Percentiles rank a stretch among this genome's conserved stretches.
Conservation (phyloP, 139 green algal species). For the Desmodesmus armatus region DNA sequence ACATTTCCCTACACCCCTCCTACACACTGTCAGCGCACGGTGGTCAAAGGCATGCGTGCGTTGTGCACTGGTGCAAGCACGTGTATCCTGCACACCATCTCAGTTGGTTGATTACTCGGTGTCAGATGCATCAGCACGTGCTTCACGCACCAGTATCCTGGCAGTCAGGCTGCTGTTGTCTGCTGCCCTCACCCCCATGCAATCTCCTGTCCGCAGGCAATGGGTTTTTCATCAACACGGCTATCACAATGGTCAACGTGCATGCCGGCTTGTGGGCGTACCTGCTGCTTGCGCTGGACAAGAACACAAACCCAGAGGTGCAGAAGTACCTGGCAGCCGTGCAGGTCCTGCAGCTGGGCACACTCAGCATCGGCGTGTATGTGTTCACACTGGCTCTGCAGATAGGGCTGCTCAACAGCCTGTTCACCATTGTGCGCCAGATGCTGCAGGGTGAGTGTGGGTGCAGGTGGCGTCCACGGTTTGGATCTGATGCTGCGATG, state of each 20-base stretch:
- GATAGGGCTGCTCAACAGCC: constrained; percentile 61
- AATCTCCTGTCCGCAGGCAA: constrained; percentile 50
- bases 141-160: too few relatives aligned
- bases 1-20: too few relatives aligned
- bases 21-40: too few relatives aligned
- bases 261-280: constrained; percentile 76
- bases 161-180: background rate
- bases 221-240: constrained; percentile 86
- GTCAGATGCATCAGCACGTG: too few relatives aligned
- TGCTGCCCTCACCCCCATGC: constrained; percentile 39
- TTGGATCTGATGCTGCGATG: too few relatives aligned
- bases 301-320: constrained; percentile 18
- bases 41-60: too few relatives aligned
- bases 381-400: constrained; percentile 76
- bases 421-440: constrained; percentile 62
- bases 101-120: too few relatives aligned
- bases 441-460: constrained; percentile 41
- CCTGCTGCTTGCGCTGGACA: constrained; percentile 56
- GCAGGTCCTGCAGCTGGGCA: constrained; percentile 78
- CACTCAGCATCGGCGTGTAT: constrained; percentile 76
- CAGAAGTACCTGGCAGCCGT: constrained; percentile 53
- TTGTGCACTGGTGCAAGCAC: too few relatives aligned
- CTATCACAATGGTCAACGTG: constrained; percentile 79
- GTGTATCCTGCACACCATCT: too few relatives aligned
- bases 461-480: too few relatives aligned